Conservation (phyloP, 2,329 filamentous ascomycete genomes). For the Botrytis tulipae region DNA sequence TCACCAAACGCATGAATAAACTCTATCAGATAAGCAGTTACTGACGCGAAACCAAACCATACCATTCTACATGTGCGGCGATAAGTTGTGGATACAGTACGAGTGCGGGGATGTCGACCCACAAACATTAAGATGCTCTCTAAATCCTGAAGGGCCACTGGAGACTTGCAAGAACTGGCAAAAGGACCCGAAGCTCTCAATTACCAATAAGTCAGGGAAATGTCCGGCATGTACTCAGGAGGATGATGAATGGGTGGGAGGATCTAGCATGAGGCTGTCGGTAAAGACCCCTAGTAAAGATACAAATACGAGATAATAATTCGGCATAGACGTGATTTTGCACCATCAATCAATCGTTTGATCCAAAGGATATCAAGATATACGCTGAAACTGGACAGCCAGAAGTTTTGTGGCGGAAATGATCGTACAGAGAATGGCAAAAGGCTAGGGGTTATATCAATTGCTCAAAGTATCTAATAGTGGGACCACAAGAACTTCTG, state of each 20-base stretch:
- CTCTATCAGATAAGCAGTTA: neutral
- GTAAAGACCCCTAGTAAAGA: neutral
- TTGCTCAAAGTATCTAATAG: neutral
- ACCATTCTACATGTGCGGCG: neutral
- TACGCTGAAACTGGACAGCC: neutral
- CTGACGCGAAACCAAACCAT: neutral
- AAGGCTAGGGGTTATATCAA: neutral
- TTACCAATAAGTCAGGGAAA: neutral
- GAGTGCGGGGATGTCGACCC: slow-evolving; percentile 9
- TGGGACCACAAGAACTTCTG: neutral
- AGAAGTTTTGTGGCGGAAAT: neutral
- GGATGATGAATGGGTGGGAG: slow-evolving; percentile 1
- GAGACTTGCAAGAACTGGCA: slow-evolving; percentile 6
- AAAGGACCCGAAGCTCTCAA: slow-evolving; percentile 6
- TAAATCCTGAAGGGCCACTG: neutral
- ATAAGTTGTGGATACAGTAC: slow-evolving; percentile 10
- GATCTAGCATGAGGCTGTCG: slow-evolving; percentile 10
- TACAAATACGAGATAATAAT: neutral
- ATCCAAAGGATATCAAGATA: neutral
- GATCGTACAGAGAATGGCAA: neutral
- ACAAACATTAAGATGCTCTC: slow-evolving; percentile 6
- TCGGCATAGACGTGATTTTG: neutral
- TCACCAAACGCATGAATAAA: neutral
- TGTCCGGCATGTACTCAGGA: neutral
- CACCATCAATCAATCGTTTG: neutral